Base-by-base conservation (phyloP, 2,329 filamentous ascomycete genomes). In the Xylariaceae sp. region DNA sequence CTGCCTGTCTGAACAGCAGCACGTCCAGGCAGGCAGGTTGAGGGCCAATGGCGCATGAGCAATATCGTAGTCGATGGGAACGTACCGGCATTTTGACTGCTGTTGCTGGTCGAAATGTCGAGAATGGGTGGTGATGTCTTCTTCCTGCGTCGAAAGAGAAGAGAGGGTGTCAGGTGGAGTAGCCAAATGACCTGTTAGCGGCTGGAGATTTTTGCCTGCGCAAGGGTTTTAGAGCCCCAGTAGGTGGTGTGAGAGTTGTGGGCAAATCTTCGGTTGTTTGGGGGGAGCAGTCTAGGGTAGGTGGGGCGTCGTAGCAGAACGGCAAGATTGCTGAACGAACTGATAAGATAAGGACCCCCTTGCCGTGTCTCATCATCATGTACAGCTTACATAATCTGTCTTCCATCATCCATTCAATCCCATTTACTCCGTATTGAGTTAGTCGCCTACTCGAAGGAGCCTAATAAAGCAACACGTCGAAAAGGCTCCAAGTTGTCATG, bases 61-160 rank as follows among this genome's bases (percentile, higher is more conserved):
- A 6, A 14, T 14, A 35, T 12, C 9, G 18, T 12, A 39, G 22
- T 36, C 6, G 6, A 19, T 30, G 30, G 41, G 40, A 53, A 70
- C 68, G 53, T 70, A 70, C 68, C 68, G 68, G 68, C 68, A 70
- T 70, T 58, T 68, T 70, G 68, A 69, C 66, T 63, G 67, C 62
- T 68, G 58, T 55, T 65, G 63, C 58, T 61, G 62, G 58, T 64
- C 62, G 46, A 57, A 67, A 65, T 68, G 66, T 68, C 66, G 64
- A 68, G 64, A 56, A 59, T 62, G 57, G n/a, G 39, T 63, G 60
- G 52, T 62, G 57, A 57, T 53, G 50, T 56, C 51, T 52, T 56
- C 53, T 45, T 50, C 32, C 45, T 52, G 53, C 22, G 22, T 27
- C 4, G 22, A 27, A 27, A 27, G 22, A 48, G 32, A 38, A 48